Evolutionary conservation across 1,284 basidiomycete genomes (phyloP), one percentile per base, ranked within the genome.

Genomic region (Phlebopus sp.): DNA sequence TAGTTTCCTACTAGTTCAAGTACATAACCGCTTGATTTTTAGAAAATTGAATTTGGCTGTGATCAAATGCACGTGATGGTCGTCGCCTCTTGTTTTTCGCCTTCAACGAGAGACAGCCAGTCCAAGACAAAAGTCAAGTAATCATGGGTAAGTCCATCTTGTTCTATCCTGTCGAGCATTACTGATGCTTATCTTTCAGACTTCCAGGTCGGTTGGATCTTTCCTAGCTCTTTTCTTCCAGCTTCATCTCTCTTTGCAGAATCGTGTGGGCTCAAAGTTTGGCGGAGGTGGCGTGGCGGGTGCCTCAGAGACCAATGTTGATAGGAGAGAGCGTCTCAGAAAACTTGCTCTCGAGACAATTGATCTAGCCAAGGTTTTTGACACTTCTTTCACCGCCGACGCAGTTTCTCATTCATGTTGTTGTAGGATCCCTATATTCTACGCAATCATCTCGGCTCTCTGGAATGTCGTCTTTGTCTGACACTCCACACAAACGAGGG

Each of bases 401-500:
- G 39, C 49, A 19, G 43, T 21, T 5, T 42, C 30, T 57, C 25
- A 44, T 44, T 57, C 25, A 44, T 44, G 29, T 17, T 9, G 3
- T 37, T 21, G 13, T 56, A 96, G 90, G 97, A 99, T 70, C 97
- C 97, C 4, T 99, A 99, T 69, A 98, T 99, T 62, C 84, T 99
- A 40, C 91, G 94, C 68, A 99, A 98, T 70, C 97, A 99, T 69
- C 80, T 99, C 49, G 87, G 97, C 37, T 97, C 94, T 8, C 82
- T 99, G 46, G 97, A 99, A 80, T 99, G 97, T 73, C 90, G 96
- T 59, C 82, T 99, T 32, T 99, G 97, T 69, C 75, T 99, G 32
- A 99, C 97, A 0, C 81, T 99, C 5, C 97, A 99, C 72, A 97
- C 97, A 19, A 99, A 99, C 66, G 97, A 99, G 73, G 97, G 97